Conservation (phyloP, 805 yeast species). For the Pichia deserticola region DNA sequence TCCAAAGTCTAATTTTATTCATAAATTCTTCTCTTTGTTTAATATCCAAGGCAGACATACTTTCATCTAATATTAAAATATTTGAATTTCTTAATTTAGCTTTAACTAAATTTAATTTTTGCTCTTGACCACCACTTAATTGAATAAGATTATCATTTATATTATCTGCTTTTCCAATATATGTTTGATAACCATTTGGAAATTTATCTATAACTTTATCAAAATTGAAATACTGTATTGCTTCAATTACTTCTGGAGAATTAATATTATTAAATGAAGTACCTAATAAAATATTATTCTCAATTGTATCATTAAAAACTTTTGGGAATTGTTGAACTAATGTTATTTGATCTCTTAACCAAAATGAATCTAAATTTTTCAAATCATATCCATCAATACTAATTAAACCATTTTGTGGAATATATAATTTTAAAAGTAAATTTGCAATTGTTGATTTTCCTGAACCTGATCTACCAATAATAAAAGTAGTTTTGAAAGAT, state of each 20-base stretch:
- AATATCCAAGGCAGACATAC: slow-evolving; percentile 73
- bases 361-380: slow-evolving; percentile 33
- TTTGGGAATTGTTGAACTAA: slow-evolving; percentile 67
- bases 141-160: slow-evolving; percentile 18
- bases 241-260: slow-evolving; percentile 30
- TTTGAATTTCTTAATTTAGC: slow-evolving; percentile 71
- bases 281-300: slow-evolving; percentile 46
- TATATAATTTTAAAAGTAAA: slow-evolving; percentile 55
- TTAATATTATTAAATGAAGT: slow-evolving; percentile 15
- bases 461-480: slow-evolving; percentile 86
- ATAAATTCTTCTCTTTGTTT: slow-evolving; percentile 39
- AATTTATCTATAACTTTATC: slow-evolving; percentile 39
- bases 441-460: slow-evolving; percentile 83
- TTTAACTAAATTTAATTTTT: slow-evolving; percentile 76
- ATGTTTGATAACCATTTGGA: slow-evolving; percentile 50
- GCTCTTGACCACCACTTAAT: slow-evolving; percentile 89
- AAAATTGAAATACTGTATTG: slow-evolving; percentile 47
- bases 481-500: slow-evolving; percentile 43
- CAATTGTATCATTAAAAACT: slow-evolving; percentile 56
- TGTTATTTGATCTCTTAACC: slow-evolving; percentile 59
- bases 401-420: slow-evolving; percentile 48
- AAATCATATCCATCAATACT: slow-evolving; percentile 48
- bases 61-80: slow-evolving; percentile 77
- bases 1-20: slow-evolving; percentile 46
- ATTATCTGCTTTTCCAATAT: slow-evolving; percentile 26